Percentiles rank a stretch among this genome's conserved stretches.
Conservation (phyloP, 192 early-diverging fungal species). For the Entomortierella parvispora region DNA sequence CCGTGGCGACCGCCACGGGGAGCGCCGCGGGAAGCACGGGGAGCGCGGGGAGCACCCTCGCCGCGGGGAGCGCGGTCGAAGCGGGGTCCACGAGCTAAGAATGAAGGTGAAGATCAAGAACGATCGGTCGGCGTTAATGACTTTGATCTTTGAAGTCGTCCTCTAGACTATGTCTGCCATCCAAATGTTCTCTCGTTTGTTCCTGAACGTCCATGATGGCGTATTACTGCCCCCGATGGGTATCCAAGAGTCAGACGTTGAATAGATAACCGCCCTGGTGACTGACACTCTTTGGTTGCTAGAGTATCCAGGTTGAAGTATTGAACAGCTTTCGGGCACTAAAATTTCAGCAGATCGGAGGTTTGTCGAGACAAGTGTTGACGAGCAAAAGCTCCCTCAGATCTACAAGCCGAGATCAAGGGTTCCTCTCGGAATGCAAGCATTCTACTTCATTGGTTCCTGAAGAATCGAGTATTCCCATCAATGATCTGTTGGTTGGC, state of each 20-base stretch:
- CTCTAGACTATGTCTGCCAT: too few species aligned
- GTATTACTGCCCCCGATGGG: too few species aligned
- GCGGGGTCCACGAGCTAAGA: slow-evolving; percentile 42
- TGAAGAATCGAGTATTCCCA: neutral
- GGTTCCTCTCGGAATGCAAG: slow-evolving; percentile 3
- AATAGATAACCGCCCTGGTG: too few species aligned
- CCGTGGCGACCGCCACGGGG: slow-evolving; percentile 61
- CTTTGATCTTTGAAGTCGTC: neutral
- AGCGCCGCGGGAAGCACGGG: slow-evolving; percentile 57
- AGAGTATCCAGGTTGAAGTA: too few species aligned
- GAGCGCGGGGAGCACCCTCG: slow-evolving; percentile 49
- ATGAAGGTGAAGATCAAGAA: neutral
- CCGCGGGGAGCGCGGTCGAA: slow-evolving; percentile 51
- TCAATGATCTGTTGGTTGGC: neutral
- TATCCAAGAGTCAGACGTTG: too few species aligned
- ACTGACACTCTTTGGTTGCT: too few species aligned
- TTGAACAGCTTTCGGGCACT: too few species aligned
- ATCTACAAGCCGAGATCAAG: slow-evolving; percentile 15
- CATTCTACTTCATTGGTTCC: neutral
- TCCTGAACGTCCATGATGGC: too few species aligned
- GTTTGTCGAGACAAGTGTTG: neutral
- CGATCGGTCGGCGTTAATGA: neutral
- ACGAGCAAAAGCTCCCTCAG: neutral
- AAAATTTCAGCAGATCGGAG: too few species aligned
- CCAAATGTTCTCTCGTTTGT: too few species aligned